A percentile compares a stretch with the other conserved stretches of the same genome.
Conservation (phyloP, 768 basidiomycete species). For the Lactifluus subvellereus region DNA sequence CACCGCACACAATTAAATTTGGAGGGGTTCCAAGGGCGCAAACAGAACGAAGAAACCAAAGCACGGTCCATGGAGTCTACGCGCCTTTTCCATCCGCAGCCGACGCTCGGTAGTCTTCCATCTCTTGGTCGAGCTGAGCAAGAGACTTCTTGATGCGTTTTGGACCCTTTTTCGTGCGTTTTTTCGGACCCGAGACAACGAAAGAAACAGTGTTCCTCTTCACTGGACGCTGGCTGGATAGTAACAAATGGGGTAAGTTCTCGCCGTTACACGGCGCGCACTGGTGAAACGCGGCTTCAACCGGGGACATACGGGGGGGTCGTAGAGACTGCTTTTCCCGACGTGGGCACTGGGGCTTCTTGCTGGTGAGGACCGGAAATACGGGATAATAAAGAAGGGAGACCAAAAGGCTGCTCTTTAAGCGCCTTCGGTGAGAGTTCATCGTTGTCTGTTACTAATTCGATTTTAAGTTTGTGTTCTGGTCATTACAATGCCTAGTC, state of each 20-base stretch:
- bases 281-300: background rate
- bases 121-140: constrained; percentile 68
- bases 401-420: constrained; percentile 26
- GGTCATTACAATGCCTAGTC: background rate
- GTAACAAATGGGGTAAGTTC: background rate
- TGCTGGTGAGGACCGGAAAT: constrained; percentile 27
- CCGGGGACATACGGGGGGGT: constrained; percentile 5
- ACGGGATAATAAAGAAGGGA: constrained; percentile 38
- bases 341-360: background rate
- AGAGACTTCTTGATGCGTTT: constrained; percentile 65
- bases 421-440: constrained; percentile 26
- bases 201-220: constrained; percentile 12
- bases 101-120: constrained; percentile 67
- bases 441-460: constrained; percentile 50
- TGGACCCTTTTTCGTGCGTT: constrained; percentile 64
- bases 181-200: constrained; percentile 14
- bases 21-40: background rate
- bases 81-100: background rate
- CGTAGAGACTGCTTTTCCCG: background rate
- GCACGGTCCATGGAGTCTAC: background rate
- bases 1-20: background rate
- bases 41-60: background rate
- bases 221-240: constrained; percentile 9
- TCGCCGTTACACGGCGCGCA: background rate
- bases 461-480: constrained; percentile 65